Evolutionary conservation across 2,329 filamentous ascomycete genomes (phyloP).

Genomic region (Podosphaera aphanis): DNA sequence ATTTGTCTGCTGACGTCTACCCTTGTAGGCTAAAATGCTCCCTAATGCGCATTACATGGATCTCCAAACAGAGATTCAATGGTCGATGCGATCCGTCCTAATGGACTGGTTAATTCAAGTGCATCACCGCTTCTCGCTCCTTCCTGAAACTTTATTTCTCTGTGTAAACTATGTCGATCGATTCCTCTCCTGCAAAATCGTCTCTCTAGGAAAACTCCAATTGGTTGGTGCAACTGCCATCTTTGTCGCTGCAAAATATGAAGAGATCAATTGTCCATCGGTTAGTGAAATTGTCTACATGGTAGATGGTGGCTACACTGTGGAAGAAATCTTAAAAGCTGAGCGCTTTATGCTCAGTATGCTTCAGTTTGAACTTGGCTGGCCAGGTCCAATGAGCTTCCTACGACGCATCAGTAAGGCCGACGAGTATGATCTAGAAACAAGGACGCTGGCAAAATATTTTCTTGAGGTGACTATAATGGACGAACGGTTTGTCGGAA

Average conservation of each 20-base stretch:
- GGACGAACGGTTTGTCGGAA: conserved; percentile 91
- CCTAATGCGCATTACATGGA: conserved; percentile 94
- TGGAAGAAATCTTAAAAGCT: conserved; percentile 85
- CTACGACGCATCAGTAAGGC: conserved; percentile 91
- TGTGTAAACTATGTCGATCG: conserved; percentile 94
- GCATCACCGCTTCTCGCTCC: conserved; percentile 68
- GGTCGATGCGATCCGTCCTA: conserved; percentile 92
- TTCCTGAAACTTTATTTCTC: conserved; percentile 87
- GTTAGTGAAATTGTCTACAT: conserved; percentile 93
- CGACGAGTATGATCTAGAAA: conserved; percentile 91
- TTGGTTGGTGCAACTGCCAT: conserved; percentile 89
- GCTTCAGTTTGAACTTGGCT: conserved; percentile 85
- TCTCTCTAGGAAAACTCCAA: conserved; percentile 85
- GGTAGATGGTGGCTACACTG: conserved; percentile 78
- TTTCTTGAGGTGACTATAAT: conserved; percentile 92
- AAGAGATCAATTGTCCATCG: conserved; percentile 95
- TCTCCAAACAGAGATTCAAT: conserved; percentile 86
- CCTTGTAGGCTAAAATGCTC: conserved; percentile 44
- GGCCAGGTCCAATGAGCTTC: conserved; percentile 98
- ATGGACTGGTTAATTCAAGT: conserved; percentile 98
- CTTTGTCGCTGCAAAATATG: conserved; percentile 90
- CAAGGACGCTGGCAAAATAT: conserved; percentile 86
- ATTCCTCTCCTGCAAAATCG: conserved; percentile 82
- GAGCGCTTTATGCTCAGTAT: conserved; percentile 97
- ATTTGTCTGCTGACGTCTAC: conserved; percentile 10